A percentile compares a stretch with the other conserved stretches of the same genome.
Evolutionary conservation across 257 asterid species (phyloP).

Genomic region (Catharanthus roseus): DNA sequence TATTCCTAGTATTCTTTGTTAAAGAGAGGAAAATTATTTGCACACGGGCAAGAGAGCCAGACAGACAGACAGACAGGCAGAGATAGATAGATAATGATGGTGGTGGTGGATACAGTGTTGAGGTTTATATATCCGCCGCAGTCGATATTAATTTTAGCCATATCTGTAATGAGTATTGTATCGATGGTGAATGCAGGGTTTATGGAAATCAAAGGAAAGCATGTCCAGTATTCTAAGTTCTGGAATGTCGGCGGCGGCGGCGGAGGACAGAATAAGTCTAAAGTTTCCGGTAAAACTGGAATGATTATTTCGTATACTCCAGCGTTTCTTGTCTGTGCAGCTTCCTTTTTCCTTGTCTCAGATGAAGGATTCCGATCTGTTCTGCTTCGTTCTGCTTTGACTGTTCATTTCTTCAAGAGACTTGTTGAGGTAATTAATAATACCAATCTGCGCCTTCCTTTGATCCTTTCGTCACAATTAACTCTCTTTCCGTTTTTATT

Average conservation of each 20-base stretch:
- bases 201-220: conserved; percentile 48
- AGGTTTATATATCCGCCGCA: conserved; percentile 32
- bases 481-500: too few relatives aligned
- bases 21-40: too few relatives aligned
- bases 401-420: conserved; percentile 65
- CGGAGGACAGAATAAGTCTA: conserved; percentile 2
- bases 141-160: conserved; percentile 27
- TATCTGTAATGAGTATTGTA: conserved; percentile 22
- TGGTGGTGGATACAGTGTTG: conserved; percentile 19
- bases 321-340: conserved; percentile 43
- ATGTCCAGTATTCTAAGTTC: conserved; percentile 71
- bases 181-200: conserved; percentile 25
- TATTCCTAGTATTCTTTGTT: too few relatives aligned
- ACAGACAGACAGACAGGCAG: too few relatives aligned
- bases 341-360: conserved; percentile 45
- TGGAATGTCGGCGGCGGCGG: conserved; percentile 27
- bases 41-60: too few relatives aligned
- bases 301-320: conserved; percentile 62
- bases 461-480: not conserved
- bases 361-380: conserved; percentile 31
- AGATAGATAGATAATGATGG: too few relatives aligned
- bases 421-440: conserved; percentile 57
- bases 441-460: too few relatives aligned
- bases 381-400: conserved; percentile 40
- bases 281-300: conserved; percentile 49